Evolutionary conservation across 129 eudicot genomes (phyloP).

Genomic region (Apium graveolens): DNA sequence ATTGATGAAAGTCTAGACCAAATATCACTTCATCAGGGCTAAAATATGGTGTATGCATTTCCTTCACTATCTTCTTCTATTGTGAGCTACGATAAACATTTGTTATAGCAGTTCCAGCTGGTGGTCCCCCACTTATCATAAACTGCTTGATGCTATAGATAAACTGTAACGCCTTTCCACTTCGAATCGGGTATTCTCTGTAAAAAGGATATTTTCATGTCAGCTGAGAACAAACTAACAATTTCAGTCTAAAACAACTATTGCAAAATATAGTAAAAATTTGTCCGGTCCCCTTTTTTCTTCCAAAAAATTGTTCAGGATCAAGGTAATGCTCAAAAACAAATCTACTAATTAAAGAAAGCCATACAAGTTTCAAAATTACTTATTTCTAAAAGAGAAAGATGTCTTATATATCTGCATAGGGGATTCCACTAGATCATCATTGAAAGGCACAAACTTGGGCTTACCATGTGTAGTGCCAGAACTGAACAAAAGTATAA

Average conservation of each 20-base stretch:
- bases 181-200: constrained; percentile 58
- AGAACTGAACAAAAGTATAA: constrained; percentile 39
- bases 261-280: too few relatives aligned
- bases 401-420: constrained; percentile 43
- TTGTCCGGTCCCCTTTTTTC: not conserved
- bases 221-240: constrained; percentile 5
- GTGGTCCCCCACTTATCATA: constrained; percentile 66
- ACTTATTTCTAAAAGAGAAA: constrained; percentile 9
- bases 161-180: constrained; percentile 63
- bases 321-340: not conserved
- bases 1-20: too few relatives aligned
- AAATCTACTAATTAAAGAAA: not conserved
- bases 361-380: not conserved
- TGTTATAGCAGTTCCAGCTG: constrained; percentile 81
- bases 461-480: constrained; percentile 96
- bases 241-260: not conserved
- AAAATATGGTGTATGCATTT: too few relatives aligned
- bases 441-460: constrained; percentile 82
- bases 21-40: too few relatives aligned
- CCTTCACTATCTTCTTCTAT: too few relatives aligned
- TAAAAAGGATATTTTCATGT: constrained; percentile 8
- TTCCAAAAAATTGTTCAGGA: too few relatives aligned
- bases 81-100: constrained; percentile 68
- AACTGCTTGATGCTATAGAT: constrained; percentile 81
- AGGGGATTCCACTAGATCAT: constrained; percentile 59